phyloP scores from a whole-genome alignment of 75 land plant species.

The Picea sitchensis region DNA sequence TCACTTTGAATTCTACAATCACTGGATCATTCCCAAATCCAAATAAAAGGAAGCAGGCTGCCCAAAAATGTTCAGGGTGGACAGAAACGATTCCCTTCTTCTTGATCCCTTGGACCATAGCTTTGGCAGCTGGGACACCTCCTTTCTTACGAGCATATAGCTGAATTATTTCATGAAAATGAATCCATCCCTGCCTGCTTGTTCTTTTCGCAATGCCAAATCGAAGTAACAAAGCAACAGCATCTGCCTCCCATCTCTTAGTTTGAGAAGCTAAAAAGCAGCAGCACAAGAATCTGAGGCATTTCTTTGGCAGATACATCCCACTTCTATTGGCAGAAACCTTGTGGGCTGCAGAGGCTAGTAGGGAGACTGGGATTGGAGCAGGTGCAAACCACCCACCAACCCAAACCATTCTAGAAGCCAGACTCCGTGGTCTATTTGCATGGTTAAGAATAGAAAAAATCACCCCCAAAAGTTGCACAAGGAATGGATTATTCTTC shows the following conservation, averaged over 20 bases:
- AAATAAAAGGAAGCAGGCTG: constrained; percentile 71
- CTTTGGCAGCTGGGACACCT: constrained; percentile 49
- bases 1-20: constrained; percentile 63
- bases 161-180: constrained; percentile 70
- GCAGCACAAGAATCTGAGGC: constrained; percentile 25
- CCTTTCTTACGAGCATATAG: constrained; percentile 59
- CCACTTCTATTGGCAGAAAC: constrained; percentile 21
- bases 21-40: constrained; percentile 82
- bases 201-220: constrained; percentile 58
- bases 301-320: constrained; percentile 35
- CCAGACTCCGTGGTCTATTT: constrained; percentile 31
- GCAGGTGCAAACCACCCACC: constrained; percentile 86
- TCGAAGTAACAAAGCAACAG: constrained; percentile 49
- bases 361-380: constrained; percentile 43
- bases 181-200: constrained; percentile 49
- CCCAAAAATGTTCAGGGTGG: constrained; percentile 77
- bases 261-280: constrained; percentile 39
- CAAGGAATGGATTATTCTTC: constrained; percentile 60
- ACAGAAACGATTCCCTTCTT: constrained; percentile 36
- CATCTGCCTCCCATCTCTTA: constrained; percentile 58
- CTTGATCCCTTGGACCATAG: constrained; percentile 55
- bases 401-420: constrained; percentile 61
- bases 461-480: constrained; percentile 57
- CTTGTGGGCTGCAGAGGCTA: constrained; percentile 55
- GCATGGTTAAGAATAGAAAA: constrained; percentile 43